phyloP scores from a whole-genome alignment of 2,329 filamentous ascomycete genomes.

The Pseudodiploospora longispora region DNA sequence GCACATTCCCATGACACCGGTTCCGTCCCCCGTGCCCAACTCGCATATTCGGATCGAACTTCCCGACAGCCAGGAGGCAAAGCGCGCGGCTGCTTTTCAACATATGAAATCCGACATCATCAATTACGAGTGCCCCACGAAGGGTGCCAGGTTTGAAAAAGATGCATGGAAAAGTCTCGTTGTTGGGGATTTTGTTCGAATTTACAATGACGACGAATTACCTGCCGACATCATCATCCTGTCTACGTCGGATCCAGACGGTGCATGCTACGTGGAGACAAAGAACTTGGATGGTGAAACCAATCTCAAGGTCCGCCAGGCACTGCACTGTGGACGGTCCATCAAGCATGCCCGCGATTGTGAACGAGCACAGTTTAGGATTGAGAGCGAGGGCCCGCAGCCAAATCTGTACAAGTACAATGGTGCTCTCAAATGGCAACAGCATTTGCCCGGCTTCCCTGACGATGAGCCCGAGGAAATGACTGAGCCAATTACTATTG shows the following conservation, averaged over 20 bases:
- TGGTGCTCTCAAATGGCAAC: conserved; percentile 79
- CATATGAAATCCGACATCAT: conserved; percentile 54
- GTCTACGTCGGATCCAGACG: conserved; percentile 87
- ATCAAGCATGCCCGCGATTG: conserved; percentile 88
- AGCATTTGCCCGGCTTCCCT: conserved; percentile 56
- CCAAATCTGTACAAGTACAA: conserved; percentile 94
- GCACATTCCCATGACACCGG: conserved; percentile 92
- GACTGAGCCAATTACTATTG: conserved; percentile 89
- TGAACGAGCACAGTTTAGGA: conserved; percentile 75
- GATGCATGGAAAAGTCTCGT: conserved; percentile 93
- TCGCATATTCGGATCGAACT: conserved; percentile 31
- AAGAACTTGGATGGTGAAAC: conserved; percentile 98
- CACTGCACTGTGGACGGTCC: conserved; percentile 73
- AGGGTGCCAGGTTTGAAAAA: conserved; percentile 78
- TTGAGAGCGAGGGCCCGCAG: conserved; percentile 87
- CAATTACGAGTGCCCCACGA: conserved; percentile 57
- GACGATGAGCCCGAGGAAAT: conserved; percentile 62
- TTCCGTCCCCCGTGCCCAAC: conserved; percentile 65
- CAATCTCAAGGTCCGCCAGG: conserved; percentile 90
- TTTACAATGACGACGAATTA: conserved; percentile 94
- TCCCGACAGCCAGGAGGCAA: conserved; percentile 26
- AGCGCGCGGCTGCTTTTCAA: conserved; percentile 29
- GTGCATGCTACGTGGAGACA: conserved; percentile 94
- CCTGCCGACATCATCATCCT: conserved; percentile 90
- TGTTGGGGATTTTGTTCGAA: conserved; percentile 91